Evolutionary conservation across 1,284 basidiomycete genomes (phyloP).

Genomic region (Boletus sp.): DNA sequence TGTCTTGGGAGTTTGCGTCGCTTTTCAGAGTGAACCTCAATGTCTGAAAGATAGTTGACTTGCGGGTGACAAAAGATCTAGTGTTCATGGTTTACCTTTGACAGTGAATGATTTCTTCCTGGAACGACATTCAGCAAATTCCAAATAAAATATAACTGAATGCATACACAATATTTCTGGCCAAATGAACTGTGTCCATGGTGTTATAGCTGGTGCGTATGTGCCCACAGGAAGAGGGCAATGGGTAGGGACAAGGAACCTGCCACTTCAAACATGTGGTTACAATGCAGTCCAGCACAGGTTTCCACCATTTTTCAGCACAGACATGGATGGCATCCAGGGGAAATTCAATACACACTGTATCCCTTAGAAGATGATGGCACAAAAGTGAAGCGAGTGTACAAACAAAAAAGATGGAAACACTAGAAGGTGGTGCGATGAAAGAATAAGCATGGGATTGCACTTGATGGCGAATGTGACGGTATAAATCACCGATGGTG

Average conservation of each 20-base stretch:
- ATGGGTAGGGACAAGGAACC: too few species aligned
- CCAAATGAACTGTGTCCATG: not conserved
- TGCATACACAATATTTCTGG: not conserved
- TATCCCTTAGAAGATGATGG: not conserved
- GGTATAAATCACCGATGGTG: conserved; percentile 7
- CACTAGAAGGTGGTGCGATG: conserved; percentile 7
- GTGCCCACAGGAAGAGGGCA: too few species aligned
- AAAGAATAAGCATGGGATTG: conserved; percentile 23
- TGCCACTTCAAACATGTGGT: too few species aligned
- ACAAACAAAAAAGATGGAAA: conserved; percentile 1
- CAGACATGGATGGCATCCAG: too few species aligned
- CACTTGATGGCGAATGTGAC: conserved; percentile 11
- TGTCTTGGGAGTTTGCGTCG: not conserved
- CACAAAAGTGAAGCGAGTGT: conserved; percentile 8
- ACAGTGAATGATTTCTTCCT: not conserved
- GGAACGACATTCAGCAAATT: not conserved
- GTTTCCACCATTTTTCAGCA: too few species aligned
- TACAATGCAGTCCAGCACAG: too few species aligned
- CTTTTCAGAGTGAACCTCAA: not conserved
- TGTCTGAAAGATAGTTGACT: not conserved
- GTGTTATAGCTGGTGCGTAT: too few species aligned
- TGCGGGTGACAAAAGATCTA: not conserved
- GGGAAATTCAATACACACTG: too few species aligned
- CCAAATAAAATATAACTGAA: not conserved
- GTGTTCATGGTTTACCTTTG: not conserved